Base-by-base conservation (phyloP, 352 stramenopile species). In the Globisporangium okanoganense region DNA sequence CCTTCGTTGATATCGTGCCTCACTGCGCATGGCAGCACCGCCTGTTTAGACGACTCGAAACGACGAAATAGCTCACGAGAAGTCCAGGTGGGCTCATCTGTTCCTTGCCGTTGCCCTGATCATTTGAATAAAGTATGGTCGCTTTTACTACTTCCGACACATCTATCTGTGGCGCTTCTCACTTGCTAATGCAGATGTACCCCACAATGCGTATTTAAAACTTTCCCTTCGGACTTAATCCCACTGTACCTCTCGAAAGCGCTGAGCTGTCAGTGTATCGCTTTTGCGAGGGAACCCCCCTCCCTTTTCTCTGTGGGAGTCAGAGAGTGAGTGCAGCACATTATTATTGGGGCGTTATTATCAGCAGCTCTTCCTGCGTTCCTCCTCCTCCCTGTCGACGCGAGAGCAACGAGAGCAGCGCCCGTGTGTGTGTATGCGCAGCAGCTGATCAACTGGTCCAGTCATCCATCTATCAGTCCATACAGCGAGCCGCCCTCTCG, bases 271-370 rank as follows among this genome's bases (percentile, higher is more conserved):
- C 35, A 41, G 10, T 41, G 16, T 14, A 44, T n/a, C 38, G 7
- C 38, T 8, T 44, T 44, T n/a, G 13, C 16, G 38, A 20, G 38
- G 38, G 14, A n/a, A 20, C 13, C 38, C 38, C 38, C 38, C 35
- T 41, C 35, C 10, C 38, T 16, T 44, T 44, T 44, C 38, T 52
- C 24, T 12, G 48, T 31, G 48, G 33, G 24, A 54, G 48, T 54
- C 48, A 54, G 48, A 40, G 47, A 35, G 45, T 20, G n/a, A 52
- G 45, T n/a, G 10, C 1, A 14, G 5, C 22, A 14, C n/a, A 20
- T 54, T 55, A 27, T 22, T 25, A 40, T 40, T 54, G 48, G 18
- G 48, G 16, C 7, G 13, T 55, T 55, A 40, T 55, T 35, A 55
- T 36, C 48, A 40, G 48, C 48, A 40, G 48, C 48, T 50, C 22